Conservation (phyloP, 108 stramenopile species). For the Cyclotella cryptica region DNA sequence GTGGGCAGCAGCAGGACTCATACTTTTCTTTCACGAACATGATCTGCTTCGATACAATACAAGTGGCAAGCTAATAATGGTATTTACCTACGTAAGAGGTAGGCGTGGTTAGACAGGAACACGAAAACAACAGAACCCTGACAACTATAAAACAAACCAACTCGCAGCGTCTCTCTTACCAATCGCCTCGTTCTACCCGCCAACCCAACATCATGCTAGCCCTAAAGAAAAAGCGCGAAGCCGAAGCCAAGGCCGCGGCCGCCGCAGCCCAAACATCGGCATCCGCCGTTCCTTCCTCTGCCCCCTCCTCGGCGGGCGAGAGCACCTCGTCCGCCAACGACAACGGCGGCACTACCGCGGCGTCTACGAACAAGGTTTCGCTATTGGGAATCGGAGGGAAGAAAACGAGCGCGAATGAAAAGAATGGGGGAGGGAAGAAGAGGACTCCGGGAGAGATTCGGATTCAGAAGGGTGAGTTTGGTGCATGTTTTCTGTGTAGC, state of each 20-base stretch:
- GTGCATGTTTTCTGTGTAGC: neutral
- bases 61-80: no score
- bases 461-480: slow-evolving; percentile 93
- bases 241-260: slow-evolving; percentile 68
- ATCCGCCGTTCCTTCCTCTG: slow-evolving; percentile 34
- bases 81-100: no score
- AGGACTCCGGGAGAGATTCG: slow-evolving; percentile 98
- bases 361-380: slow-evolving; percentile 59
- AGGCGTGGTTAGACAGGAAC: no score
- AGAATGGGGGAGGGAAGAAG: slow-evolving; percentile 62
- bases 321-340: slow-evolving; percentile 14
- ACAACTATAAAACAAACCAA: no score
- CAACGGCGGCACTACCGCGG: neutral
- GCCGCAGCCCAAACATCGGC: slow-evolving; percentile 60
- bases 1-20: no score
- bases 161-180: no score
- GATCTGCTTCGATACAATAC: no score
- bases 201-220: slow-evolving; percentile 71
- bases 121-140: no score
- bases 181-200: no score
- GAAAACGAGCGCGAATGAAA: slow-evolving; percentile 68
- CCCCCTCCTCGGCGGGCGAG: slow-evolving; percentile 36
- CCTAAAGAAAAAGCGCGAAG: slow-evolving; percentile 90
- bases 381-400: slow-evolving; percentile 85
- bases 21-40: no score